phyloP scores from a whole-genome alignment of 768 basidiomycete species.

The Boletus rubroflammeus region DNA sequence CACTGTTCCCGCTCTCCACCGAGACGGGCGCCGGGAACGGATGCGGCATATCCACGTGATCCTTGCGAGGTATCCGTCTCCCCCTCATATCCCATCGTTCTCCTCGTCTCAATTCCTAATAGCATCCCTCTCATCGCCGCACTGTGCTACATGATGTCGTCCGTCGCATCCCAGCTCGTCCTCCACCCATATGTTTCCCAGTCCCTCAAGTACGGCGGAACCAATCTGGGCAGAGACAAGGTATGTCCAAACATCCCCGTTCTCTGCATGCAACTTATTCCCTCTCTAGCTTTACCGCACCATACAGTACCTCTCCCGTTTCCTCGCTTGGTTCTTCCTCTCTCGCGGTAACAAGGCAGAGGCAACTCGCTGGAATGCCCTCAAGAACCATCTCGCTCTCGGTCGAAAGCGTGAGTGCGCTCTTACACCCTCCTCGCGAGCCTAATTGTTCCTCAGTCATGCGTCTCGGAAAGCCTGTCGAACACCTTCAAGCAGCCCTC shows the following conservation, averaged over 20 bases:
- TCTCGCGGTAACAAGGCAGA: conserved; percentile 65
- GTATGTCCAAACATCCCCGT: conserved; percentile 33
- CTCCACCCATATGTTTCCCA: conserved; percentile 82
- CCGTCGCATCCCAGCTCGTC: conserved; percentile 69
- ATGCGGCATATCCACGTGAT: conserved; percentile 30
- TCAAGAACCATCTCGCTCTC: conserved; percentile 81
- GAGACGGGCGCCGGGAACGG: no score
- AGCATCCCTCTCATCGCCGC: conserved; percentile 13
- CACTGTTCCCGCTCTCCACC: no score
- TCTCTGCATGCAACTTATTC: not conserved
- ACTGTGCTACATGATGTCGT: conserved; percentile 22
- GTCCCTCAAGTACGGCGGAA: conserved; percentile 69
- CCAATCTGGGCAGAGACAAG: conserved; percentile 91
- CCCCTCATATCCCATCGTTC: not conserved
- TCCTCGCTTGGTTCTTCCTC: conserved; percentile 81
- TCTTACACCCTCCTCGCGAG: not conserved
- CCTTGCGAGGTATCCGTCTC: conserved; percentile 5
- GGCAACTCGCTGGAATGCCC: conserved; percentile 73
- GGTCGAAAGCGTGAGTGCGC: conserved; percentile 71
- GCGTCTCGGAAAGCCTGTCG: conserved; percentile 89
- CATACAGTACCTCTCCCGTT: conserved; percentile 85
- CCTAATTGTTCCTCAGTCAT: conserved; percentile 53
- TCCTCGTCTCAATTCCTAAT: not conserved
- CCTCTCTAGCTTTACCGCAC: conserved; percentile 73
- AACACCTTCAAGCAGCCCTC: conserved; percentile 88